Percentiles rank a stretch among this genome's conserved stretches.
phyloP scores from a whole-genome alignment of 2,329 filamentous ascomycete species.

The Claviceps africana region DNA sequence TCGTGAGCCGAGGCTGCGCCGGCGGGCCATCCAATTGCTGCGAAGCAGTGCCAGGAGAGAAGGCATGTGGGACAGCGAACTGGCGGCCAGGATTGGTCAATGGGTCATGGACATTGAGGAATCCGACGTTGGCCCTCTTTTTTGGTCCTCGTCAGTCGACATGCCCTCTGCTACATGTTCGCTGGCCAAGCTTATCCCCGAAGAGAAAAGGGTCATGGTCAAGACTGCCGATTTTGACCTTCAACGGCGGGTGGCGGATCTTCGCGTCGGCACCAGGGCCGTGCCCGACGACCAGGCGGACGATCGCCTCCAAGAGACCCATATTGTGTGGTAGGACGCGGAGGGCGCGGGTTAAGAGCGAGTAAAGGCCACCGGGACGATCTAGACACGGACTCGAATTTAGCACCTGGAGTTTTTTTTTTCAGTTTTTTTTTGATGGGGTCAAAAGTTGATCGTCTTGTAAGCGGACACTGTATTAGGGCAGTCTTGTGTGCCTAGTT shows the following conservation, averaged over 20 bases:
- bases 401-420: no score
- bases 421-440: no score
- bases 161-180: not conserved
- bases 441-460: no score
- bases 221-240: slow-evolving; percentile 43
- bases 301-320: slow-evolving; percentile 30
- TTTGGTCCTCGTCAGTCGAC: no score
- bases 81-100: slow-evolving; percentile 38
- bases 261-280: slow-evolving; percentile 41
- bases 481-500: no score
- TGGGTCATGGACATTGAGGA: slow-evolving; percentile 45
- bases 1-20: slow-evolving; percentile 39
- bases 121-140: slow-evolving; percentile 14
- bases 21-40: slow-evolving; percentile 47
- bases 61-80: slow-evolving; percentile 55
- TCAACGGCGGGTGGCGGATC: slow-evolving; percentile 31
- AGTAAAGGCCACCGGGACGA: no score
- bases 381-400: no score
- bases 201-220: slow-evolving; percentile 42
- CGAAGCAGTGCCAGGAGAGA: slow-evolving; percentile 47
- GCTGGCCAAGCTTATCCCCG: slow-evolving; percentile 26
- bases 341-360: no score
- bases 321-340: slow-evolving; percentile 30
- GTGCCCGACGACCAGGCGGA: slow-evolving; percentile 33
- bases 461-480: no score